Evolutionary conservation across 192 early-diverging fungal species (phyloP).

Genomic region (Fimicolochytrium jonesii): DNA sequence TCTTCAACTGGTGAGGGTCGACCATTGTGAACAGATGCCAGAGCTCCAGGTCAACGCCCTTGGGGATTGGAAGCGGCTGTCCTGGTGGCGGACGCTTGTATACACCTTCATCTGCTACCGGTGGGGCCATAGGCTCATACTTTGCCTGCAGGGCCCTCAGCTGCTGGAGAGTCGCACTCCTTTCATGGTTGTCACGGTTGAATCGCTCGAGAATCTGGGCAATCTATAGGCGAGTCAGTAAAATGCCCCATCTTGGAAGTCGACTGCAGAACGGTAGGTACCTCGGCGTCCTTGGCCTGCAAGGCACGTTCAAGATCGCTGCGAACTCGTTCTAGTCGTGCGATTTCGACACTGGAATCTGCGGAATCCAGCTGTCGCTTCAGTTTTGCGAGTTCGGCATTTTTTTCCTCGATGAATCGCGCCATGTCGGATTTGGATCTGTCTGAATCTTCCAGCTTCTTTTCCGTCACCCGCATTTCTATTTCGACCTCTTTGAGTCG

Average conservation of each 20-base stretch:
- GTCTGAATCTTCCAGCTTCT: conserved; percentile 7
- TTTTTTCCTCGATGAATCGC: not conserved
- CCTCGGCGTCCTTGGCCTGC: conserved; percentile 5
- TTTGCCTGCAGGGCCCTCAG: conserved; percentile 8
- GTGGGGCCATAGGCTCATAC: conserved; percentile 19
- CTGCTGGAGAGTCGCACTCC: not conserved
- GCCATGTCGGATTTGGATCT: conserved; percentile 11
- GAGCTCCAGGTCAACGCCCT: conserved; percentile 22
- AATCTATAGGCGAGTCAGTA: too few species aligned
- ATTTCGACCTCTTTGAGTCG: not conserved
- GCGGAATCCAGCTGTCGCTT: conserved; percentile 7
- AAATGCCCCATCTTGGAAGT: too few species aligned
- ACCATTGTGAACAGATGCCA: conserved; percentile 10
- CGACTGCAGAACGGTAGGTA: too few species aligned
- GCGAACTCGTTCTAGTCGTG: not conserved
- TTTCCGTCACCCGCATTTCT: conserved; percentile 1
- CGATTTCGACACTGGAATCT: not conserved
- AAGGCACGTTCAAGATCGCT: not conserved
- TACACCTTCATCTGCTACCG: conserved; percentile 8
- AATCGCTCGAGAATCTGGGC: not conserved
- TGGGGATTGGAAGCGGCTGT: conserved; percentile 13
- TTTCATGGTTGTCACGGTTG: not conserved
- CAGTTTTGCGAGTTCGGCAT: conserved; percentile 1
- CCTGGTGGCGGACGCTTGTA: conserved; percentile 13
- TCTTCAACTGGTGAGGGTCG: conserved; percentile 25